Percentiles rank a stretch among this genome's conserved stretches.
Evolutionary conservation across 305 asterid genomes (phyloP).

Genomic region (Nicotiana rustica): DNA sequence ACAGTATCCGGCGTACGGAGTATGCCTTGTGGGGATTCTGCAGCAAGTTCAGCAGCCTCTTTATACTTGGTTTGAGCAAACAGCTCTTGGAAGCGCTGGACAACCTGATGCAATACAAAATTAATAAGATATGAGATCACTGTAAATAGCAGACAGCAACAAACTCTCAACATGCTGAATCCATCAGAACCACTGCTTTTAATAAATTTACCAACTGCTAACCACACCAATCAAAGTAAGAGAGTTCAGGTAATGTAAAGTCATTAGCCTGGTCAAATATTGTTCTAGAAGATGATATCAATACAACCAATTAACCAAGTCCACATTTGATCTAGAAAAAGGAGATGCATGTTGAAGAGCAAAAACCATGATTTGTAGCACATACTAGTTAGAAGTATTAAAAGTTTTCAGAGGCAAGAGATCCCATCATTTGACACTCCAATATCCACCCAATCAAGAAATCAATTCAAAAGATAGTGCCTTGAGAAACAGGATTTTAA

Average conservation of each 20-base stretch:
- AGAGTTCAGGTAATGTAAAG: background rate
- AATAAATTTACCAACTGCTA: slow-evolving; percentile 20
- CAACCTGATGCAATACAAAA: slow-evolving; percentile 58
- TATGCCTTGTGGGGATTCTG: slow-evolving; percentile 91
- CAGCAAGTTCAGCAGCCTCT: slow-evolving; percentile 96
- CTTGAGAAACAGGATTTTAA: slow-evolving; percentile 33
- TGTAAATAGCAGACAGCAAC: slow-evolving; percentile 23
- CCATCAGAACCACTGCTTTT: slow-evolving; percentile 25
- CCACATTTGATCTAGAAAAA: slow-evolving; percentile 18
- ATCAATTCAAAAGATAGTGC: slow-evolving; percentile 11
- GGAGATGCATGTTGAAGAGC: slow-evolving; percentile 26
- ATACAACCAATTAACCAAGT: background rate
- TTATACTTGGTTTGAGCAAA: slow-evolving; percentile 89
- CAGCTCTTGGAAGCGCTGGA: slow-evolving; percentile 88
- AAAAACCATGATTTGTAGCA: background rate
- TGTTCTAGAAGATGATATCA: slow-evolving; percentile 24
- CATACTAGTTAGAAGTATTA: background rate
- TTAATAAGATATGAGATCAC: slow-evolving; percentile 29
- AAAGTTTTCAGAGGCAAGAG: slow-evolving; percentile 5
- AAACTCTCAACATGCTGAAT: slow-evolving; percentile 15
- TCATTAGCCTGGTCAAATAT: background rate
- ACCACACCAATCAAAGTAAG: slow-evolving; percentile 13
- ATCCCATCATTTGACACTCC: background rate
- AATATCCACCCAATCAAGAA: background rate
- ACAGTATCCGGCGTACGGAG: slow-evolving; percentile 87